Base-by-base conservation (phyloP, 2,329 filamentous ascomycete species). In the Venturia oleaginea region DNA sequence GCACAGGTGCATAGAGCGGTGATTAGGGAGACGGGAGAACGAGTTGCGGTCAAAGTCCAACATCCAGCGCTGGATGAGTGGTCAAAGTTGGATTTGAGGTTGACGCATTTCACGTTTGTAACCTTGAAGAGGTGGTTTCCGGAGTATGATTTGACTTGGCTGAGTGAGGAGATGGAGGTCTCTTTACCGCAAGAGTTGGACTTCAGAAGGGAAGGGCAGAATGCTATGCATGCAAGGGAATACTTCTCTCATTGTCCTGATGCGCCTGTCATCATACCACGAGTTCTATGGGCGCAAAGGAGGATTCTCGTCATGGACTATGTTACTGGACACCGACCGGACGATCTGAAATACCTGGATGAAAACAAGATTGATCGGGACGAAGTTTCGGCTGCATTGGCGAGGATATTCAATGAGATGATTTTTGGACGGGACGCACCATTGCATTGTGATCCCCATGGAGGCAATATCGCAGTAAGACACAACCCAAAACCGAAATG, bases 391-490 rank as follows among this genome's bases (percentile, higher is more conserved):
- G 92, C 93, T 1, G 89, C 92, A 0, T 81, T 99, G 4, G 89
- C 94, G 0, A 86, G 88, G 66, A 91, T 99, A 66, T 99, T 99
- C 83, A 99, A 99, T 79, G 92, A 97, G 74, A 99, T 99, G 94
- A 97, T 99, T 69, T 99, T 99, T 69, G 92, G 93, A 60, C 84
- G 87, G 62, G 84, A 88, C 66, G 93, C 93, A 0, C 92, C 94
- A 0, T 79, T 99, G 46, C 94, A 99, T 78, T 99, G 94, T 77
- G 94, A 99, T 73, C 94, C 94, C 0, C 94, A 99, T 72, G 94
- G 92, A 59, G 94, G 94, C 57, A 99, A 99, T 72, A 89, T 99
- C 64, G 92, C 94, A 27, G 91, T 99, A 67, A 87, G 92, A 51
- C 86, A 90, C 74, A 94, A 93, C 71, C 74, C 81, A 4, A 77